Percentiles rank a stretch among this genome's conserved stretches.
These are phyloP conservation scores for Leishmania braziliensis DNA, from an alignment of 208 protist genomes.

Conservation along the genomic window DNA sequence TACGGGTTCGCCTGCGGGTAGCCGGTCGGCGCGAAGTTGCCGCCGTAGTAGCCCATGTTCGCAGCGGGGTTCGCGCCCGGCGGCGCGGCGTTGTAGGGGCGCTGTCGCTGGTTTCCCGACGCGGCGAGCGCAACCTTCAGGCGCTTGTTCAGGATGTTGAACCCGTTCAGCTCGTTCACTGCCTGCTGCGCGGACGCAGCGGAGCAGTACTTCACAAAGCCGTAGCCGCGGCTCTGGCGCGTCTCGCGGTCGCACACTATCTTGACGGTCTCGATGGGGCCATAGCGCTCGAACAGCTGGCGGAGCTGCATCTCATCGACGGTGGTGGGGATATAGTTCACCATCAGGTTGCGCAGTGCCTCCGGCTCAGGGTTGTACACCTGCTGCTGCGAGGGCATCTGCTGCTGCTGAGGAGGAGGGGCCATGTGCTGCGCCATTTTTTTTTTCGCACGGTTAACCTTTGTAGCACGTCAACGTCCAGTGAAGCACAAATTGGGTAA, in stretches of 20 bases:
- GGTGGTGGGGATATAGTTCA: conserved; percentile 91
- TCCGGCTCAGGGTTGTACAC: conserved; percentile 70
- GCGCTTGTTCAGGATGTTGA: conserved; percentile 87
- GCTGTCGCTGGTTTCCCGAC: conserved; percentile 66
- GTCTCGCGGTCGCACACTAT: conserved; percentile 89
- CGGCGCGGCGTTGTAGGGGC: conserved; percentile 33
- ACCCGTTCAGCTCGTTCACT: conserved; percentile 83
- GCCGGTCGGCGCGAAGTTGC: conserved; percentile 47
- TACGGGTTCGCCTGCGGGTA: conserved; percentile 68
- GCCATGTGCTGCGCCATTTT: conserved; percentile 52
- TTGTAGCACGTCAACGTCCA: neutral
- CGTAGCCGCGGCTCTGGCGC: conserved; percentile 87
- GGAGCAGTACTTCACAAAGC: conserved; percentile 90
- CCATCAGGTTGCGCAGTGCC: conserved; percentile 85
- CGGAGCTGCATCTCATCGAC: conserved; percentile 84
- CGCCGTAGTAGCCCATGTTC: conserved; percentile 60
- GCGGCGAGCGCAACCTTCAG: conserved; percentile 87
- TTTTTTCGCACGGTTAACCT: neutral
- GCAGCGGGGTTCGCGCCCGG: conserved; percentile 17
- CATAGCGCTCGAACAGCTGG: conserved; percentile 85
- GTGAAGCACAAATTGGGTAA: neutral
- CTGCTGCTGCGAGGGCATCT: conserved; percentile 23
- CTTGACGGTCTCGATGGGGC: conserved; percentile 87
- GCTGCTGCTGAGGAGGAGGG: conserved; percentile 38
- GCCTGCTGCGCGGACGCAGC: conserved; percentile 75